Evolutionary conservation across 2,329 filamentous ascomycete genomes (phyloP), one percentile per base, ranked within the genome.

Genomic region (Cordyceps pruinosa): DNA sequence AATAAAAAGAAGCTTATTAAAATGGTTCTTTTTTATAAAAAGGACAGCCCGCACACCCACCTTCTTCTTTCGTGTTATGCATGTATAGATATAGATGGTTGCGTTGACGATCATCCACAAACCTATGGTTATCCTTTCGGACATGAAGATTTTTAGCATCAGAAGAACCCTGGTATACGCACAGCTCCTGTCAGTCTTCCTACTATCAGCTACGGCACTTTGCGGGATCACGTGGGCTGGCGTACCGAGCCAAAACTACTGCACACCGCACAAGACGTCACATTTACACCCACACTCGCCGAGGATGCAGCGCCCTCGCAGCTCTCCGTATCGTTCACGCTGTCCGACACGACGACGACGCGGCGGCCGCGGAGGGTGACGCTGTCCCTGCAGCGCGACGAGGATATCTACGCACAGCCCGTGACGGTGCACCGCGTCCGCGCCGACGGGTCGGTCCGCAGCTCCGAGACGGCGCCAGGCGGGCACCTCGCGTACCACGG

Each of bases 401-500:
- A 61, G 3, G 58, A 57, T 19, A 50, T 61, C 5, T 60, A 49
- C 50, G 25, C 42, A n/a, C 56, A 61, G 10, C 48, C 52, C 4
- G 30, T 61, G 4, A 30, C 57, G 5, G 44, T 60, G 7, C 51
- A 58, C 26, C 42, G 45, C 17, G 10, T 61, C 21, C 50, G 35
- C 17, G 23, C 51, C 9, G 56, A 60, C 28, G 60, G 60, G 4
- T 49, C 56, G 12, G 25, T 59, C 4, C 35, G 35, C 19, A 59
- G 58, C 25, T 37, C 45, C 19, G 41, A 59, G 19, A 59, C 49
- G 13, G 44, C 58, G 47, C 50, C 51, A 5, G 53, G 47, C n/a
- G 51, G 39, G 17, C 52, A 61, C 35, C 42, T 61, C 21, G 58
- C 50, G 15, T 61, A 57, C 30, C 53, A 30, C 34, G 60, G 60